Percentiles rank a stretch among this genome's conserved stretches.
Conservation (phyloP, 768 basidiomycete genomes). For the Boletus vermiculosoides region DNA sequence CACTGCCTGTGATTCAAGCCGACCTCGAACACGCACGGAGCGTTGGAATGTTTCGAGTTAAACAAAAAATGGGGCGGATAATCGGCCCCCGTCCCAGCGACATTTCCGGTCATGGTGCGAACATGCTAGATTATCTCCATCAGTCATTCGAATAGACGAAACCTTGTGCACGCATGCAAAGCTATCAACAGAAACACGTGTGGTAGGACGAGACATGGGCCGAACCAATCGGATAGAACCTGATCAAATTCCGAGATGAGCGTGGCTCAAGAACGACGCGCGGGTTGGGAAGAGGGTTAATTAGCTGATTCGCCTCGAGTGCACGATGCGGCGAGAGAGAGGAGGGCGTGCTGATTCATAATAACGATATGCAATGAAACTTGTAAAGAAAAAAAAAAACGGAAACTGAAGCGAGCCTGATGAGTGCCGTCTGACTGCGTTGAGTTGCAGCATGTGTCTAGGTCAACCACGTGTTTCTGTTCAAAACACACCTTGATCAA, state of each 20-base stretch:
- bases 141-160: not conserved
- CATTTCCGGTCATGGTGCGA: not conserved
- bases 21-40: not conserved
- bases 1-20: not conserved
- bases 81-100: not conserved
- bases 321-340: conserved; percentile 2
- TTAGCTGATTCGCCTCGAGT: not conserved
- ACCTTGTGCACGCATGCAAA: conserved; percentile 1
- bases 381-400: not conserved
- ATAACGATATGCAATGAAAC: not conserved
- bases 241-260: not conserved
- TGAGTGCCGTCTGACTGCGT: not conserved
- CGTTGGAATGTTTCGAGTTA: not conserved
- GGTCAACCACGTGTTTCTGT: conserved; percentile 17
- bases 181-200: not conserved
- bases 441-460: conserved; percentile 1
- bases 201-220: not conserved
- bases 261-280: not conserved
- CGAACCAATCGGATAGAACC: not conserved
- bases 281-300: not conserved
- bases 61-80: not conserved
- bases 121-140: conserved; percentile 2
- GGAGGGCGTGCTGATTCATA: conserved; percentile 2
- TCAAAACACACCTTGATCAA: conserved; percentile 19
- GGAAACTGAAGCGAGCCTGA: not conserved